phyloP scores from a whole-genome alignment of 495 filamentous ascomycete species.

The Penicillium tannophilum region DNA sequence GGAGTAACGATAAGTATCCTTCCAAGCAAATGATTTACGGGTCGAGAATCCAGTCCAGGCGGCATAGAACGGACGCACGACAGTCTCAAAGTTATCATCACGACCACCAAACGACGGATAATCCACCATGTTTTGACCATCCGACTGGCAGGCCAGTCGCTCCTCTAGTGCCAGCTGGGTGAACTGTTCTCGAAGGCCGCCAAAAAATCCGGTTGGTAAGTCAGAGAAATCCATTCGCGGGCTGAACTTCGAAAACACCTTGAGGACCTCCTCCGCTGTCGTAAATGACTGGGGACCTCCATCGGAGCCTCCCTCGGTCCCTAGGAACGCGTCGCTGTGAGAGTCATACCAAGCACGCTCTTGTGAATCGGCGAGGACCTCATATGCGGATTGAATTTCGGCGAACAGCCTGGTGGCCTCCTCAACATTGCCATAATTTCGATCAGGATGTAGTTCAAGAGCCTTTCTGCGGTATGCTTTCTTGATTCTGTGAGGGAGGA shows the following conservation, averaged over 20 bases:
- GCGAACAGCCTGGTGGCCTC: conserved; percentile 83
- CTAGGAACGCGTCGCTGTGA: conserved; percentile 81
- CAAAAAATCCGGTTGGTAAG: conserved; percentile 77
- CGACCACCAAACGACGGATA: conserved; percentile 82
- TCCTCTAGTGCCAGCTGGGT: conserved; percentile 82
- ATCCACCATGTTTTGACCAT: conserved; percentile 54
- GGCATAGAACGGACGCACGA: conserved; percentile 80
- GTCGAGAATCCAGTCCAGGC: conserved; percentile 83
- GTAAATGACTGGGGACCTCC: conserved; percentile 64
- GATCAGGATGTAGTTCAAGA: conserved; percentile 91
- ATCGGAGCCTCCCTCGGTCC: conserved; percentile 48
- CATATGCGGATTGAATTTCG: conserved; percentile 89
- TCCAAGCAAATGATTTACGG: conserved; percentile 85
- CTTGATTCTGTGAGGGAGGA: conserved; percentile 66
- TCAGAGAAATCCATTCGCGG: conserved; percentile 77
- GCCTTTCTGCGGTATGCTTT: conserved; percentile 90
- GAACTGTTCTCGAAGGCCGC: conserved; percentile 72
- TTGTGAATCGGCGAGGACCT: conserved; percentile 91
- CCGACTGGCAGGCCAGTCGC: conserved; percentile 67
- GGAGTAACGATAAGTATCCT: conserved; percentile 74
- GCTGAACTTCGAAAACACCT: conserved; percentile 74
- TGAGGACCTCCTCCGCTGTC: conserved; percentile 72
- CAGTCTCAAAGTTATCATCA: conserved; percentile 65
- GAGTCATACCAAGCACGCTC: conserved; percentile 98
- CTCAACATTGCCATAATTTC: conserved; percentile 86